Evolutionary conservation across 2,329 filamentous ascomycete genomes (phyloP), one percentile per base, ranked within the genome.

Genomic region (Leptodontidium sp.): DNA sequence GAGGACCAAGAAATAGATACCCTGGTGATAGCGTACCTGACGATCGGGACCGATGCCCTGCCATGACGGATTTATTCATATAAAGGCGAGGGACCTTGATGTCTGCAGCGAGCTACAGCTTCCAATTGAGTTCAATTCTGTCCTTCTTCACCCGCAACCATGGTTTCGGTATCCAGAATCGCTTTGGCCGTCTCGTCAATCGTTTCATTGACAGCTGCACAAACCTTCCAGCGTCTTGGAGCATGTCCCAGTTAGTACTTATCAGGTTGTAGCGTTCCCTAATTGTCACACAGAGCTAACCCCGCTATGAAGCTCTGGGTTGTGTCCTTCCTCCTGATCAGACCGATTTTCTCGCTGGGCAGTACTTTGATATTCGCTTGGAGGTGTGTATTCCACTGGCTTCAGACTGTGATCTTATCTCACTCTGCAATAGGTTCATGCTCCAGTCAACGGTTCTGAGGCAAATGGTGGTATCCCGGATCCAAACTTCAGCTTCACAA

Each of bases 311-410:
- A 75, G 82, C 82, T 45, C 82, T 90, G 24, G 87, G 87, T 71
- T 89, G 87, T 73, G 80, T 90, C 58, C 80, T 90, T 15, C 87
- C 87, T 15, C 87, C 87, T 1, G 87, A 90, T 72, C 86, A 85
- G 82, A 89, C 91, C 72, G 93, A 96, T 76, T 96, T 96, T 81
- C 86, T 97, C 1, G 90, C 93, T 5, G 93, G 93, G 14, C 93
- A 96, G 81, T 90, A 88, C 79, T 96, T 96, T 77, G 93, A 96
- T 78, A 90, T 97, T 71, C 90, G 93, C 69, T 86, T 95, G 69
- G 93, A 96, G 68, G 73, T 73, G 52, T 49, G 68, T 58, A 38
- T 40, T 24, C 32, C 40, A 52, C 17, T 38, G 52, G 24, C 4
- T 9, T 17, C 14, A 11, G 11, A n/a, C n/a, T n/a, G n/a, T n/a